Percentiles rank a stretch among this genome's conserved stretches.
Conservation (phyloP, 2,329 filamentous ascomycete genomes). For the Ophiostoma ips region DNA sequence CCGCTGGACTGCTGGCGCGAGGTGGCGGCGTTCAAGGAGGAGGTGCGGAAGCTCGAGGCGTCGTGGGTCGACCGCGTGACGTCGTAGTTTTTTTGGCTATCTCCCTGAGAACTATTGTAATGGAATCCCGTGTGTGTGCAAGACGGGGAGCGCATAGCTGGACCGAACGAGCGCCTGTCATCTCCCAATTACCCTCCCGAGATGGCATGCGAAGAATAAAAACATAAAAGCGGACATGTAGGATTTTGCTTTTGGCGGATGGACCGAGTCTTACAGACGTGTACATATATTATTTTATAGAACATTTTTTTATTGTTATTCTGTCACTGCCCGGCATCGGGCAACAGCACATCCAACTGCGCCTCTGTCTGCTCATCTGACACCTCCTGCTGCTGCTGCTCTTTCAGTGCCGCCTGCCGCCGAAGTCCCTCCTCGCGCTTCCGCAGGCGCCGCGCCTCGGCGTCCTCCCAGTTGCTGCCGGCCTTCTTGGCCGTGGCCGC, state of each 20-base stretch:
- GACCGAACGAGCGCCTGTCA: too few relatives aligned
- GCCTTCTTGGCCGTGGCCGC: conserved; percentile 16
- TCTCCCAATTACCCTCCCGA: too few relatives aligned
- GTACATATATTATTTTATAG: conserved; percentile 1
- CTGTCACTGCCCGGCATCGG: too few relatives aligned
- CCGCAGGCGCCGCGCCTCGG: conserved; percentile 35
- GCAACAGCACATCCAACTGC: too few relatives aligned
- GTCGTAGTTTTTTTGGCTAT: too few relatives aligned
- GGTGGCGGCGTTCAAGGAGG: conserved; percentile 78
- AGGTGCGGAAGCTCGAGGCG: conserved; percentile 76
- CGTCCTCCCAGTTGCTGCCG: conserved; percentile 41
- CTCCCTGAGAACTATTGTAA: too few relatives aligned
- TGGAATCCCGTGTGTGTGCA: too few relatives aligned
- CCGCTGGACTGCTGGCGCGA: conserved; percentile 92
- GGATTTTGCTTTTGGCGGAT: background rate
- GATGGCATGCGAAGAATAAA: background rate
- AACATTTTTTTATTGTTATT: background rate
- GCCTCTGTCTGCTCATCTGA: conserved; percentile 22
- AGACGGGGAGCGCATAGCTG: too few relatives aligned
- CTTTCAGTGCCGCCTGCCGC: conserved; percentile 10
- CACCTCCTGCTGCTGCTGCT: background rate
- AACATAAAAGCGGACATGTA: background rate
- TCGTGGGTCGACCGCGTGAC: conserved; percentile 77
- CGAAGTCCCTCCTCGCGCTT: conserved; percentile 44
- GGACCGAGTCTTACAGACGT: background rate